Evolutionary conservation across 129 eudicot genomes (phyloP).

Genomic region (Sambucus nigra): DNA sequence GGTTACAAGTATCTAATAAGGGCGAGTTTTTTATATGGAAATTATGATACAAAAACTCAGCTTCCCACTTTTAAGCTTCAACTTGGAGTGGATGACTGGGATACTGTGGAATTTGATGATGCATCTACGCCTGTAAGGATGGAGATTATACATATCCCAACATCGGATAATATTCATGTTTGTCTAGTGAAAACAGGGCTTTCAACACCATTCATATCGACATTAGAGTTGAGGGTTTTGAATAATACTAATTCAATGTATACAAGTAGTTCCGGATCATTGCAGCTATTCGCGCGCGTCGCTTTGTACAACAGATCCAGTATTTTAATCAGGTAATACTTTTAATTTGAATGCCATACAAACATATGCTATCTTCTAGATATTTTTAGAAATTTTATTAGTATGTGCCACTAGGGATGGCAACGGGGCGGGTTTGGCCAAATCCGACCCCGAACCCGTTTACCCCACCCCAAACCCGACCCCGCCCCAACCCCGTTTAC

Average conservation of each 20-base stretch:
- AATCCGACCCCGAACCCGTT: too few species aligned
- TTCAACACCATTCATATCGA: slow-evolving; percentile 45
- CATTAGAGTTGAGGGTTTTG: slow-evolving; percentile 33
- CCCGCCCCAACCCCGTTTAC: too few species aligned
- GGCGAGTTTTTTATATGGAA: slow-evolving; percentile 43
- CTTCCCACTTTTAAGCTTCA: slow-evolving; percentile 33
- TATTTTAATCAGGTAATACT: too few species aligned
- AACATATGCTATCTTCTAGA: too few species aligned
- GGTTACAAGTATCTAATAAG: slow-evolving; percentile 33
- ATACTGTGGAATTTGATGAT: slow-evolving; percentile 11
- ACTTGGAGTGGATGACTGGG: slow-evolving; percentile 48
- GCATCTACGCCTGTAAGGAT: neutral
- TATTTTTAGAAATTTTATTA: too few species aligned
- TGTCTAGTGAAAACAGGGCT: slow-evolving; percentile 40
- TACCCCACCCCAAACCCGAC: too few species aligned
- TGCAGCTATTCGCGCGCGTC: slow-evolving; percentile 7
- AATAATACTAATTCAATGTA: slow-evolving; percentile 16
- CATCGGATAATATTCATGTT: slow-evolving; percentile 31
- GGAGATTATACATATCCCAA: slow-evolving; percentile 33
- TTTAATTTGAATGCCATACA: too few species aligned
- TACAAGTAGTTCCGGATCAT: slow-evolving; percentile 24
- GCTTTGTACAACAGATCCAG: too few species aligned
- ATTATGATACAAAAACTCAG: slow-evolving; percentile 26
- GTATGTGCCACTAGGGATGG: too few species aligned
- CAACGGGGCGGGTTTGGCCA: too few species aligned